A percentile compares a stretch with the other conserved stretches of the same genome.
phyloP scores from a whole-genome alignment of 2,329 filamentous ascomycete genomes.

The Claviceps arundinis region DNA sequence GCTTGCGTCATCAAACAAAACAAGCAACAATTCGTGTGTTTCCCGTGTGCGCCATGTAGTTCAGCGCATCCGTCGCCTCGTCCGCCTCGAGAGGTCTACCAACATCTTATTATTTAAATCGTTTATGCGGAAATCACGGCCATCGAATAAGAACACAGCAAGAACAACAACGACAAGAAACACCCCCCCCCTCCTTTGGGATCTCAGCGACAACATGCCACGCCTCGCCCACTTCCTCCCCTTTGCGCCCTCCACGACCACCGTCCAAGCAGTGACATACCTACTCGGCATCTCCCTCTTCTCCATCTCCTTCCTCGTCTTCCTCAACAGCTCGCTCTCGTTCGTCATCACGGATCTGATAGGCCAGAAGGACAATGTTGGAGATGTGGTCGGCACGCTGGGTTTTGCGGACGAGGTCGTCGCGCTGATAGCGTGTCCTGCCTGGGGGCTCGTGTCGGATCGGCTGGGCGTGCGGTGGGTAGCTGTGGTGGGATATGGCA shows the following conservation, averaged over 20 bases:
- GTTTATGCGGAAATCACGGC: no score
- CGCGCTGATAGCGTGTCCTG: conserved; percentile 65
- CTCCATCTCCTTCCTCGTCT: conserved; percentile 80
- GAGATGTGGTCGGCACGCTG: conserved; percentile 70
- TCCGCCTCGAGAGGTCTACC: conserved; percentile 1
- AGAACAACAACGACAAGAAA: no score
- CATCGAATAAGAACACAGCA: no score
- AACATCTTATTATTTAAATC: not conserved
- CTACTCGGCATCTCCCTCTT: conserved; percentile 73
- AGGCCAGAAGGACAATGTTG: conserved; percentile 58
- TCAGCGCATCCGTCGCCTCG: conserved; percentile 4
- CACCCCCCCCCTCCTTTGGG: no score
- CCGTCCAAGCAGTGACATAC: conserved; percentile 56
- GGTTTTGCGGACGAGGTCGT: conserved; percentile 78
- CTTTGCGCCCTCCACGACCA: conserved; percentile 46
- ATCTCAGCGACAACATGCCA: conserved; percentile 16
- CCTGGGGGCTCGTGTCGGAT: conserved; percentile 69
- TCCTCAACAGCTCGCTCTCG: conserved; percentile 71
- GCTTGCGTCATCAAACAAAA: not conserved
- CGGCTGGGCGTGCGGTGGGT: conserved; percentile 61
- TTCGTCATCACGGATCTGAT: conserved; percentile 79
- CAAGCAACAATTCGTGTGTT: not conserved
- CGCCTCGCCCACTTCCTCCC: conserved; percentile 35
- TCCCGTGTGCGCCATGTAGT: conserved; percentile 6
- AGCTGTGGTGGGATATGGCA: conserved; percentile 63